Evolutionary conservation across 1,284 basidiomycete species (phyloP), one percentile per base, ranked within the genome.

Genomic region (Cryptococcus floricola): DNA sequence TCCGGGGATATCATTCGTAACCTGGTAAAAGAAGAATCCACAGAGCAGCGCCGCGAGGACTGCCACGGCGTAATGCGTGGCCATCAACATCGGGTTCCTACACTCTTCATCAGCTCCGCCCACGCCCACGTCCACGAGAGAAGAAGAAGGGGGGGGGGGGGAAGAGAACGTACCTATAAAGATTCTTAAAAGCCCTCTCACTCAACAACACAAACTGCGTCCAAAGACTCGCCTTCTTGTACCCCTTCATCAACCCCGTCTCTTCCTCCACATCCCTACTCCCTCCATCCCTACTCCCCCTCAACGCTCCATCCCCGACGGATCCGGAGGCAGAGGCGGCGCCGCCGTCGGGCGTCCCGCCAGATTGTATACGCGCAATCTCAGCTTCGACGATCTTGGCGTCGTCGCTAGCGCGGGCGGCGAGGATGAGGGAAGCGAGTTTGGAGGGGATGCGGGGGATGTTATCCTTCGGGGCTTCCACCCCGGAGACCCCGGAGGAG

Each of bases 171-270:
- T 39, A 71, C 73, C 73, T 62, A 73, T 94, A 93, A 57, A 98
- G 77, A 71, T 98, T 98, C 83, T 98, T 98, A 82, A 98, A 98
- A n/a, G 94, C 93, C 56, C 95, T 78, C 23, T 93, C 92, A 67
- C 90, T 94, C 65, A 98, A 76, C 59, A 98, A 92, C 70, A 83
- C 83, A 73, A 98, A 96, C 78, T 98, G 95, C 19, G 88, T 93
- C 56, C 82, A 81, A 82, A 87, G 91, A 59, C 83, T 87, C 3
- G 93, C 95, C 57, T 91, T 83, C 76, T 88, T 87, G 70, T 90
- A 85, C 3, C 89, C 89, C 34, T 87, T 79, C 64, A 94, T 75
- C 54, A 89, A 70, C 48, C 81, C 80, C 45, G 82, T 87, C 39
- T 77, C 76, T 72, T 88, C 87, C 34, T 82, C 78, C 6, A 74